Base-by-base conservation (phyloP, 2,329 filamentous ascomycete genomes). In the Monilinia aucupariae region DNA sequence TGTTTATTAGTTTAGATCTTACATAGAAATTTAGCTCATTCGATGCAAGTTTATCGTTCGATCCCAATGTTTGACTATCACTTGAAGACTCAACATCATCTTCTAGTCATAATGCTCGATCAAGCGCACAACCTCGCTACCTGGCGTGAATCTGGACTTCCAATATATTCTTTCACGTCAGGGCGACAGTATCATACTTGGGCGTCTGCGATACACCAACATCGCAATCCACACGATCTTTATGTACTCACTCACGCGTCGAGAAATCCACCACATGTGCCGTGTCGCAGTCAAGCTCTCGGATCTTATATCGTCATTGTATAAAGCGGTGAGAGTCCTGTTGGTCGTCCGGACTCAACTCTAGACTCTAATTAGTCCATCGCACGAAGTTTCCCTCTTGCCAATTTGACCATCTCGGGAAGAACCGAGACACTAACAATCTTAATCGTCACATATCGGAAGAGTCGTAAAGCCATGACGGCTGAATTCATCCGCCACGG, bases 311-410 rank as follows among this genome's bases (percentile, higher is more conserved):
- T 30, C 12, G 15, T n/a, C n/a, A 34, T 34, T 58, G 45, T 55
- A 47, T 34, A 30, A 47, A 47, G 41, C 30, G 41, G 20, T 47
- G 41, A 34, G 54, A 58, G 27, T 30, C 27, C 27, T 30, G n/a
- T n/a, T n/a, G n/a, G 20, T 47, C 41, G 54, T 56, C 54, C 27
- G 41, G 47, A 56, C 54, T 47, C 41, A 56, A 41, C 27, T 56
- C 27, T n/a, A n/a, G n/a, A n/a, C n/a, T n/a, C n/a, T n/a, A n/a
- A n/a, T n/a, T 47, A 47, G 20, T 32, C 41, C n/a, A 41, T 56
- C n/a, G 20, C 54, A 56, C 37, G n/a, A n/a, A n/a, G n/a, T n/a
- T n/a, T n/a, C n/a, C n/a, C n/a, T n/a, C n/a, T n/a, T n/a, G n/a
- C n/a, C n/a, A n/a, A n/a, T 47, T 47, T 47, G 54, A 34, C 30